Evolutionary conservation across 345 rosid genomes (phyloP).

Genomic region (Geranium rotundifolium): DNA sequence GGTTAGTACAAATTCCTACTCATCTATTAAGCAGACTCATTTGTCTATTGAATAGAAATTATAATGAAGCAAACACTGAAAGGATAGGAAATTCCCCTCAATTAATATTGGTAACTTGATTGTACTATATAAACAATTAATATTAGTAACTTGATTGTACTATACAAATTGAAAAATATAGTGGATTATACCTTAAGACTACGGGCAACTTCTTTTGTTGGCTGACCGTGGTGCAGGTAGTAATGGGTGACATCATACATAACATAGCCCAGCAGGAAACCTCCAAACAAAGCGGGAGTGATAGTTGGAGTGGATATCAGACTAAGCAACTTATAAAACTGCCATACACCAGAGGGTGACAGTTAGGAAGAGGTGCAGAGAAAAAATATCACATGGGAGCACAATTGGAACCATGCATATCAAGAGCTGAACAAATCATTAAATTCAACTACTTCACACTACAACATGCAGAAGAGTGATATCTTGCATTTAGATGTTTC

Average conservation of each 20-base stretch:
- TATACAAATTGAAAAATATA: not conserved
- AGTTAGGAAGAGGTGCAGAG: not conserved
- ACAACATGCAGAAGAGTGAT: no score
- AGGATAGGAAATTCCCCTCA: not conserved
- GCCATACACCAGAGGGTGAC: slow-evolving; percentile 1
- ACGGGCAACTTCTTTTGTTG: slow-evolving; percentile 39
- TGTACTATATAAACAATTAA: not conserved
- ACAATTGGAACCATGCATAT: not conserved
- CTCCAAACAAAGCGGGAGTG: slow-evolving; percentile 77
- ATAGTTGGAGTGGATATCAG: slow-evolving; percentile 53
- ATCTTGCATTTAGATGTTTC: no score
- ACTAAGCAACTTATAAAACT: slow-evolving; percentile 69
- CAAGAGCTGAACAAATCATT: not conserved
- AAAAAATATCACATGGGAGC: not conserved
- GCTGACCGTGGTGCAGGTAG: slow-evolving; percentile 94
- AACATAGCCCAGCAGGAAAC: slow-evolving; percentile 83
- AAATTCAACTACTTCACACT: not conserved
- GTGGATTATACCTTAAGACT: slow-evolving; percentile 45
- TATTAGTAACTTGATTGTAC: not conserved
- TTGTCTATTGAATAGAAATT: not conserved
- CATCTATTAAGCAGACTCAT: not conserved
- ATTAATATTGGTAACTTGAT: not conserved
- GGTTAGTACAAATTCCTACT: not conserved
- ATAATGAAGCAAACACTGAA: no score
- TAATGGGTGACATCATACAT: slow-evolving; percentile 84